Percentiles rank a stretch among this genome's conserved stretches.
These are phyloP conservation scores for Phoenix roebelenii DNA, from an alignment of 176 grass and related monocot species.

Conservation along the genomic window DNA sequence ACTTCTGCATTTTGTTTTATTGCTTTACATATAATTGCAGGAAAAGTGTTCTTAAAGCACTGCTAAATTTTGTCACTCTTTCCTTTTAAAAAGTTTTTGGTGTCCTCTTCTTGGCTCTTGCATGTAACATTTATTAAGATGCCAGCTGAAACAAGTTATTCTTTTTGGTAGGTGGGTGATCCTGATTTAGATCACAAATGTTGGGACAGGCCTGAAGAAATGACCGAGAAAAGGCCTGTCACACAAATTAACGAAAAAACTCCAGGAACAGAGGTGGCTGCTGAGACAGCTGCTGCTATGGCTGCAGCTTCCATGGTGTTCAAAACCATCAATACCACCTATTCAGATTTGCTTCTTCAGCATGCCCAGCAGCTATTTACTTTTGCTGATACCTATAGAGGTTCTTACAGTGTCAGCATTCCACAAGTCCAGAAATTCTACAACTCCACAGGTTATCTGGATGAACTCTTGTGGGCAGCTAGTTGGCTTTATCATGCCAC, in stretches of 20 bases:
- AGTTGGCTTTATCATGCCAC: constrained; percentile 99
- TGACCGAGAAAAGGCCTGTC: constrained; percentile 81
- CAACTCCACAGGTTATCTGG: constrained; percentile 71
- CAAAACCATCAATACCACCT: constrained; percentile 56
- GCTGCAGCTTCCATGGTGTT: constrained; percentile 89
- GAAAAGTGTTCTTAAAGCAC: too few species aligned
- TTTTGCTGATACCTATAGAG: constrained; percentile 73
- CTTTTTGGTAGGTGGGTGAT: constrained; percentile 65
- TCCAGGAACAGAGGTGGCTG: constrained; percentile 85
- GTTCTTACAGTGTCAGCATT: constrained; percentile 54
- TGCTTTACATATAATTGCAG: too few species aligned
- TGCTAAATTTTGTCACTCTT: too few species aligned
- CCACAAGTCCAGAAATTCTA: constrained; percentile 71
- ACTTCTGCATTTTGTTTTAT: too few species aligned
- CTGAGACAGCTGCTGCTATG: constrained; percentile 86
- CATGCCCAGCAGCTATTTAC: constrained; percentile 92
- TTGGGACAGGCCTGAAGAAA: constrained; percentile 95
- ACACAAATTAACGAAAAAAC: constrained; percentile 61
- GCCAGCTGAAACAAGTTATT: too few species aligned
- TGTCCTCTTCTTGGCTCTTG: too few species aligned
- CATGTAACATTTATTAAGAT: too few species aligned
- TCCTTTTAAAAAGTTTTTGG: too few species aligned
- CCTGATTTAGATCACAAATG: constrained; percentile 91
- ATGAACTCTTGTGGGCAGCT: constrained; percentile 94
- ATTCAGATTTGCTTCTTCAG: constrained; percentile 77